Conservation (phyloP, 2,329 filamentous ascomycete genomes). For the Penicillium sp. region DNA sequence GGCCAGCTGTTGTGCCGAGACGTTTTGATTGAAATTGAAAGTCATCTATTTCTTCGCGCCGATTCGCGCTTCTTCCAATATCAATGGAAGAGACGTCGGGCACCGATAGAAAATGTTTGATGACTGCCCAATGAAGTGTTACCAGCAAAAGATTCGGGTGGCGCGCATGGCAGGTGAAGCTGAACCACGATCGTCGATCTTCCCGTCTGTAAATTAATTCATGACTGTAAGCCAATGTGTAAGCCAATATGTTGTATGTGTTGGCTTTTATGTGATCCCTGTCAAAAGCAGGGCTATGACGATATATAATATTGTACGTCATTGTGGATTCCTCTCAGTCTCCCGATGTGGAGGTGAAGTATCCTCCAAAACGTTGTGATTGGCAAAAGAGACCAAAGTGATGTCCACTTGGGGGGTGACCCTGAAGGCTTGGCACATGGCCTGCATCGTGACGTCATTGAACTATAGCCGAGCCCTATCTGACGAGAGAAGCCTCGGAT, state of each 20-base stretch:
- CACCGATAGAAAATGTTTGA: not conserved
- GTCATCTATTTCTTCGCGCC: not conserved
- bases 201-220: not conserved
- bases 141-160: not conserved
- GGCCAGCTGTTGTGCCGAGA: slow-evolving; percentile 26
- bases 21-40: slow-evolving; percentile 2
- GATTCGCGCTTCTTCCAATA: not conserved
- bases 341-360: not conserved
- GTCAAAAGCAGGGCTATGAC: not conserved
- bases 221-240: not conserved
- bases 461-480: not conserved
- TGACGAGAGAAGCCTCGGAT: not conserved
- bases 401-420: not conserved
- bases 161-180: not conserved
- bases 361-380: not conserved
- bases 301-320: slow-evolving; percentile 2
- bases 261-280: not conserved
- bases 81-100: not conserved
- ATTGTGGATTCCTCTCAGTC: slow-evolving; percentile 4
- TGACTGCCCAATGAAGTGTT: not conserved
- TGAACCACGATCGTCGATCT: not conserved
- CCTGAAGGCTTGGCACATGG: not conserved
- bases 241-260: not conserved
- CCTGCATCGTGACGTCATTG: not conserved
- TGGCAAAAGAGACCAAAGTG: not conserved